Conservation (phyloP, 2,329 filamentous ascomycete genomes). For the Exophiala bonariae region DNA sequence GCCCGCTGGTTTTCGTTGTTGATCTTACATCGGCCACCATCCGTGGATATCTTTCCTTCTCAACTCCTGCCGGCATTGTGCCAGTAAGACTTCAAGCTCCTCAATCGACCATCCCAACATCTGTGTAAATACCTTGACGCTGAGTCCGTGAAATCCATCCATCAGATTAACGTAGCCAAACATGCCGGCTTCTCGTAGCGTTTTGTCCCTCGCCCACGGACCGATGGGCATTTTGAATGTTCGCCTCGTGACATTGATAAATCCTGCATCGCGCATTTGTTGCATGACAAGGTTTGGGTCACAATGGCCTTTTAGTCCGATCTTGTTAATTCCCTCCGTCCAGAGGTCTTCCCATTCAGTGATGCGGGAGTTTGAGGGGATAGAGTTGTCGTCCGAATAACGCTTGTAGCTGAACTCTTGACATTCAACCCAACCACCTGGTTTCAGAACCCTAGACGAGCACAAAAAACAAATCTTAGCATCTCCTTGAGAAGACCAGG, state of each 20-base stretch:
- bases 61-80: conserved; percentile 24
- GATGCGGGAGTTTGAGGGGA: conserved; percentile 3
- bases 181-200: conserved; percentile 29
- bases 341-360: conserved; percentile 9
- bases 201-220: conserved; percentile 32
- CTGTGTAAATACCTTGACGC: conserved; percentile 29
- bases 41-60: conserved; percentile 20
- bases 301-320: conserved; percentile 9
- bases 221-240: conserved; percentile 30
- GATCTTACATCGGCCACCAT: conserved; percentile 20
- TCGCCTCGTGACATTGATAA: conserved; percentile 25
- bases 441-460: conserved; percentile 27
- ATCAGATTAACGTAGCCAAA: conserved; percentile 28
- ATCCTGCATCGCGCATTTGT: conserved; percentile 26
- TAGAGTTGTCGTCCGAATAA: conserved; percentile 12
- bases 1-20: no score
- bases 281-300: conserved; percentile 14
- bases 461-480: no score
- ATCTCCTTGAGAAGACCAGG: not conserved
- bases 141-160: conserved; percentile 29
- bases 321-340: conserved; percentile 8
- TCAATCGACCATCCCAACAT: conserved; percentile 29
- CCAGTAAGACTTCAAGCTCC: conserved; percentile 28
- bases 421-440: conserved; percentile 45
- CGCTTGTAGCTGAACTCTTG: conserved; percentile 14